Evolutionary conservation across 75 land plant genomes (phyloP).

Genomic region (Cryptomeria japonica): DNA sequence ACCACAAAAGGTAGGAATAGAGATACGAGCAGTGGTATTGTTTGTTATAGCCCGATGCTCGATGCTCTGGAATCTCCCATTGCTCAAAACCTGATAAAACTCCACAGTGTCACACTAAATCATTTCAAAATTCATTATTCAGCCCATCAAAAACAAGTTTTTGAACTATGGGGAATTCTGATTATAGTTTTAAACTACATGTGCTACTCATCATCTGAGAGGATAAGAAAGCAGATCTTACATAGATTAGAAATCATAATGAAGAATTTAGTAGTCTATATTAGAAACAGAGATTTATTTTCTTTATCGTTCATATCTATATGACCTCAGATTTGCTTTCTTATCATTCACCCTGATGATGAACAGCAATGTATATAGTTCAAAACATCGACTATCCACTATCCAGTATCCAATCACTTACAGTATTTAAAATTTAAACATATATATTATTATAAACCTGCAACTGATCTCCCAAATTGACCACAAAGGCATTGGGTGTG

Average conservation of each 20-base stretch:
- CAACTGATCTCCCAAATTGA: conserved; percentile 30
- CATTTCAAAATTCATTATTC: not conserved
- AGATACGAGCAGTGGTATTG: conserved; percentile 35
- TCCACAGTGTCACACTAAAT: not conserved
- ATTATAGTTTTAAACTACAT: not conserved
- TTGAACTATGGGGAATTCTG: not conserved
- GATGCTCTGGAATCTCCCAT: conserved; percentile 54
- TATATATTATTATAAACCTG: not conserved
- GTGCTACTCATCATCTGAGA: too few species aligned
- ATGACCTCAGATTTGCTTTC: not conserved
- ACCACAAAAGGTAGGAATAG: conserved; percentile 62
- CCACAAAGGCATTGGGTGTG: conserved; percentile 15
- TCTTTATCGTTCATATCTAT: too few species aligned
- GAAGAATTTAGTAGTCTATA: too few species aligned
- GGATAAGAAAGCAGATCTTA: too few species aligned
- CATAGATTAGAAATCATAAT: too few species aligned
- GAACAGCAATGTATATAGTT: too few species aligned
- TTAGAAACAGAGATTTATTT: too few species aligned
- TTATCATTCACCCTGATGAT: not conserved
- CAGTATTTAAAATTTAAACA: not conserved
- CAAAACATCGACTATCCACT: not conserved
- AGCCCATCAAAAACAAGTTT: not conserved
- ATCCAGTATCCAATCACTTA: too few species aligned
- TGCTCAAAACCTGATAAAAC: conserved; percentile 27
- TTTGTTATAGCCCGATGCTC: conserved; percentile 49